Base-by-base conservation (phyloP, 106 monocot species). In the Agapanthus africanus region DNA sequence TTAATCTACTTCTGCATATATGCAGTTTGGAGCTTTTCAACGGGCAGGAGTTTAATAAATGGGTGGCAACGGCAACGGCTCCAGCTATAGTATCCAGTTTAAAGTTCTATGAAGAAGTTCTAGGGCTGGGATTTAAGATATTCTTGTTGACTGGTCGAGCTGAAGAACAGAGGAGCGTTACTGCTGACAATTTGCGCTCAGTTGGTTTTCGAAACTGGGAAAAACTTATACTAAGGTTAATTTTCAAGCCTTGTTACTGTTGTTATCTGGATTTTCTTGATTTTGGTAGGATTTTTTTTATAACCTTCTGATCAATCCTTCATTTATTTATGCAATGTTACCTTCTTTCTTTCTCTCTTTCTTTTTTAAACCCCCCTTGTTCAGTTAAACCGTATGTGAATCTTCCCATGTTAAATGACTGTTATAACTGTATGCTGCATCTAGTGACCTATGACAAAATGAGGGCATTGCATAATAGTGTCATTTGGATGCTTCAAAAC, bases 211-310 rank as follows among this genome's bases (percentile, higher is more conserved):
- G 30, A 6, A 69, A 77, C 41, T 94, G 93, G 93, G 80, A 84
- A 11, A 78, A 65, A 71, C 93, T 94, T 62, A 87, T 94, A 69
- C 76, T 90, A 57, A 87, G 93, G 93, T 94, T 54, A 44, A 38
- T 27, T 73, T 65, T 7, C 47, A 18, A 4, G 31, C 18, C 33
- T 49, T 49, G 26, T 42, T 39, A 39, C 62, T 22, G 2, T 34
- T 14, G 25, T 4, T 41, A 28, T 9, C 11, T 38, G 35, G 37
- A n/a, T 2, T 63, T n/a, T 8, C 2, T 23, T 11, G 19, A 6
- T 4, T 5, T 63, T 37, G 6, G 19, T 37, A 15, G 19, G 8
- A 21, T 61, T 15, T 19, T 21, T n/a, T 8, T 5, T 8, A 46
- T 52, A 28, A n/a, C n/a, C n/a, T n/a, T n/a, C 44, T 44, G 10